phyloP scores from a whole-genome alignment of 1,284 basidiomycete species.

The Rhodotorula sp. region DNA sequence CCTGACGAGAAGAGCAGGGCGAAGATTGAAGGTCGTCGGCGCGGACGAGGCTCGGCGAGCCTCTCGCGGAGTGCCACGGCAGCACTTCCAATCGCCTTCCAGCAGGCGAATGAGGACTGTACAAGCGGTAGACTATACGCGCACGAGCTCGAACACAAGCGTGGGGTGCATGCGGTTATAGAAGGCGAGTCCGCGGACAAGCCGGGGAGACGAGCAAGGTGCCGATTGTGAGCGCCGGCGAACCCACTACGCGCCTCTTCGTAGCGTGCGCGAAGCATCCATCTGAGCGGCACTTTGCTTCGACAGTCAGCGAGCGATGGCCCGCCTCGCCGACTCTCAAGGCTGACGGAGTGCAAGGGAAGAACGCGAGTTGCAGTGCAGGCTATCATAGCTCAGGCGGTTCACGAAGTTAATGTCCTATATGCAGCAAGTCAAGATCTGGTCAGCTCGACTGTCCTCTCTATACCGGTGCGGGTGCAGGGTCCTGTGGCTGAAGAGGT shows the following conservation, averaged over 20 bases:
- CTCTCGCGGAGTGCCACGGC: no score
- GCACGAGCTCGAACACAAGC: no score
- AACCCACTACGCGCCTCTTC: no score
- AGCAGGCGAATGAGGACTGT: no score
- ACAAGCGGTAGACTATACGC: no score
- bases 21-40: background rate
- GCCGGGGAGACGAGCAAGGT: background rate
- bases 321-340: no score
- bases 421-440: background rate
- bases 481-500: background rate
- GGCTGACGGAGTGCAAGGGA: background rate
- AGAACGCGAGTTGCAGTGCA: background rate
- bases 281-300: no score
- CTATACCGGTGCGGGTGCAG: background rate
- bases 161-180: no score
- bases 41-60: background rate
- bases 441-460: background rate
- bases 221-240: background rate
- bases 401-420: accelerated
- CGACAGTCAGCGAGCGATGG: no score
- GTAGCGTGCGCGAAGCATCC: no score
- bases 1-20: background rate
- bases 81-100: no score
- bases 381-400: background rate
- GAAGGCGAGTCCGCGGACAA: background rate